Percentiles rank a stretch among this genome's conserved stretches.
Evolutionary conservation across 352 stramenopile species (phyloP).

Genomic region (Phytopythium litorale): DNA sequence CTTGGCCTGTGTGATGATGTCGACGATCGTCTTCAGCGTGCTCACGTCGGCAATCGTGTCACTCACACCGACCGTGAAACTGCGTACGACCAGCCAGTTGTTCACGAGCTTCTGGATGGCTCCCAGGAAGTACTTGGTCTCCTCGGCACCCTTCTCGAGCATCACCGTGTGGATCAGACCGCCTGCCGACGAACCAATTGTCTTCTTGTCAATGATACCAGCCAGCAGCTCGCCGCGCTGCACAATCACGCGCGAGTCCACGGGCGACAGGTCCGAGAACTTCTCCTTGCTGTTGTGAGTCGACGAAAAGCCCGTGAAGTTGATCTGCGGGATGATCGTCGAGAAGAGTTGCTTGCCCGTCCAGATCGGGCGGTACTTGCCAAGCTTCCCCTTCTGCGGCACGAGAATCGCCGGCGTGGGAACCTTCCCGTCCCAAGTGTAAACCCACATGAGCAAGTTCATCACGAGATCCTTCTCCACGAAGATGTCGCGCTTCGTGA

Average conservation of each 20-base stretch:
- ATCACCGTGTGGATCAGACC: constrained; percentile 98
- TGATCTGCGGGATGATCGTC: constrained; percentile 96
- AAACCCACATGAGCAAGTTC: constrained; percentile 98
- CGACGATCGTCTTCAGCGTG: constrained; percentile 98
- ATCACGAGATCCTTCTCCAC: constrained; percentile 97
- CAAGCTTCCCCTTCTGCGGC: constrained; percentile 85
- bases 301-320: constrained; percentile 94
- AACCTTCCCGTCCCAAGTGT: constrained; percentile 96
- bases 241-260: constrained; percentile 97
- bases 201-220: constrained; percentile 99
- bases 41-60: constrained; percentile 98
- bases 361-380: constrained; percentile 91
- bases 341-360: constrained; percentile 99
- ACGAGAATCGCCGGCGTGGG: constrained; percentile 97
- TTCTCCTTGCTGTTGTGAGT: constrained; percentile 93
- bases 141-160: constrained; percentile 90
- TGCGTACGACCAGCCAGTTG: constrained; percentile 97
- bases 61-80: constrained; percentile 98
- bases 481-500: constrained; percentile 98
- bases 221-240: constrained; percentile 95
- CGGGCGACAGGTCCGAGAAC: constrained; percentile 89
- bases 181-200: constrained; percentile 95
- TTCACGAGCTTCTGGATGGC: constrained; percentile 98
- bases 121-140: constrained; percentile 86
- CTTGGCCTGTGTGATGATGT: constrained; percentile 99